Percentiles rank a stretch among this genome's conserved stretches.
phyloP scores from a whole-genome alignment of 805 yeast species.

The Cyberlindnera maritima region DNA sequence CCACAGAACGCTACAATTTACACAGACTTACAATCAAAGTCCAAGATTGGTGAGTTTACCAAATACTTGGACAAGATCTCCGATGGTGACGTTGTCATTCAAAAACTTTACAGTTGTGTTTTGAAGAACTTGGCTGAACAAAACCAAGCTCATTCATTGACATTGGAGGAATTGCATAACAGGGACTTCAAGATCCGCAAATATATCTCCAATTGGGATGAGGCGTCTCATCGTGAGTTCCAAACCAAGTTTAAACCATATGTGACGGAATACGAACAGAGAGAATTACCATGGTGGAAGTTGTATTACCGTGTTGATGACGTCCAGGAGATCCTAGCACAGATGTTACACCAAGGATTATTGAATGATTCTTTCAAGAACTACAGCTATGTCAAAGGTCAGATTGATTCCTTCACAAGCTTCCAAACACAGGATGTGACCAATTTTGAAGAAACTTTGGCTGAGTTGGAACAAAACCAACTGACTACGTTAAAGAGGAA shows the following conservation, averaged over 20 bases:
- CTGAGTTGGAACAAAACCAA: slow-evolving; percentile 16
- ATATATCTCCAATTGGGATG: slow-evolving; percentile 30
- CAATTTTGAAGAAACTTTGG: slow-evolving; percentile 8
- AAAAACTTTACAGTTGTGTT: slow-evolving; percentile 17
- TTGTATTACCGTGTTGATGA: slow-evolving; percentile 32
- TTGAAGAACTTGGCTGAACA: slow-evolving; percentile 18
- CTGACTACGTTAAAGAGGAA: slow-evolving; percentile 19
- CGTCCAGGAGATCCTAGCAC: slow-evolving; percentile 26
- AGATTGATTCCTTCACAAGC: slow-evolving; percentile 28
- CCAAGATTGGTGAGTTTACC: slow-evolving; percentile 25
- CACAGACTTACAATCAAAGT: slow-evolving; percentile 22
- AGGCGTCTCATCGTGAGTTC: slow-evolving; percentile 30
- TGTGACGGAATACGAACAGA: slow-evolving; percentile 24
- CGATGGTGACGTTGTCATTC: slow-evolving; percentile 18
- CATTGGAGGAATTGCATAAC: slow-evolving; percentile 16
- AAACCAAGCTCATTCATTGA: slow-evolving; percentile 21
- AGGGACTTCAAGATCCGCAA: slow-evolving; percentile 19
- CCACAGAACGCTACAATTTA: slow-evolving; percentile 29
- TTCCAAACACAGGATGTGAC: slow-evolving; percentile 10
- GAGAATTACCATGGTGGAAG: slow-evolving; percentile 32
- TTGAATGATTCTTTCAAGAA: slow-evolving; percentile 27
- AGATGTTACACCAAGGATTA: slow-evolving; percentile 27
- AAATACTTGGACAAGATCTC: slow-evolving; percentile 13
- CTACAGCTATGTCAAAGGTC: slow-evolving; percentile 33
- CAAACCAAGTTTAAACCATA: slow-evolving; percentile 29